Base-by-base conservation (phyloP, 352 stramenopile species). In the Phytopythium aichiense region DNA sequence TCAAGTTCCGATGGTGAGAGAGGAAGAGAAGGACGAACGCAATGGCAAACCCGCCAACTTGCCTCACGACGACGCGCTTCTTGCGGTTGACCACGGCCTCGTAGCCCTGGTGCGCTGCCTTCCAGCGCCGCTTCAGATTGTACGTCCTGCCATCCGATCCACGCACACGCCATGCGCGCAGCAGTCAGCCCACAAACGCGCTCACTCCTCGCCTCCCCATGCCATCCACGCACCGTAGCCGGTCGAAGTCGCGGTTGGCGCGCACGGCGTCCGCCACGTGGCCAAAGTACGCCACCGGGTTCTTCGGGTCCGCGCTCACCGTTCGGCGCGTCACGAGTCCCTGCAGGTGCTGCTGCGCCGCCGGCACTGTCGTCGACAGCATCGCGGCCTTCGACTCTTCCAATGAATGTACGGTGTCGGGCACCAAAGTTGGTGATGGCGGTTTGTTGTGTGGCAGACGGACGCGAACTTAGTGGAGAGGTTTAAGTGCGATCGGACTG, bases 51-150 rank as follows among this genome's bases (percentile, higher is more conserved):
- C 7, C 48, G 59, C 49, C 38, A 58, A 53, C 46, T 18, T 48
- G 73, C 59, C 61, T 64, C 13, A 82, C 57, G 0, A 63, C 53
- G 11, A 65, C 61, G 30, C 85, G 83, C 62, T 94, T 94, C 61
- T 87, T 88, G 33, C 79, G 73, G 58, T 74, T 92, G 28, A 94
- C 60, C 22, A 94, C 85, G 9, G 77, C 73, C 64, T 94, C 85
- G 61, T 92, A 92, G 38, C 83, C 85, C 20, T 88, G 67, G 56
- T 79, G 77, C 9, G 74, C 71, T 3, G 91, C 69, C 45, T 84
- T 76, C 55, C 73, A 75, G 35, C 80, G 65, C 52, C 85, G 79
- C 69, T 90, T 92, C 37, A 91, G 68, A 57, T 85, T 90, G 64
- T 87, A 85, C 37, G 59, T 66, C 28, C 81, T 91, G 63, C 38